Conservation (phyloP, 2,329 filamentous ascomycete species). For the Phoma sp. region DNA sequence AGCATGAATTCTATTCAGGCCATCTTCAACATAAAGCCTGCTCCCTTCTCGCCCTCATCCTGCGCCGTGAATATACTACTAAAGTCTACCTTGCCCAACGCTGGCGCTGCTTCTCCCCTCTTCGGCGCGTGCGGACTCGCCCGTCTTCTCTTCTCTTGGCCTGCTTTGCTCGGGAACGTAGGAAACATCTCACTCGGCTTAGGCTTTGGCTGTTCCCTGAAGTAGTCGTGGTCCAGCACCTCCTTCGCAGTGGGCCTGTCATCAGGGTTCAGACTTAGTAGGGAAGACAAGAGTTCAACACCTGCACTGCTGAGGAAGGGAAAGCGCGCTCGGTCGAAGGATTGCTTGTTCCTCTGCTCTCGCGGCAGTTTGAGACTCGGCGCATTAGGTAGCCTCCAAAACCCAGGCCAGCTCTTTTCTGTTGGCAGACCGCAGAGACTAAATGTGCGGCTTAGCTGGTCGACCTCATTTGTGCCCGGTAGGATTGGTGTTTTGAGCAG, state of each 20-base stretch:
- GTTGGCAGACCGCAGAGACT: constrained; percentile 86
- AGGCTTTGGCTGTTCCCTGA: constrained; percentile 84
- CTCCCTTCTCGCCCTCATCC: constrained; percentile 56
- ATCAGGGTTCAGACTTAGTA: constrained; percentile 78
- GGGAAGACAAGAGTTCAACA: constrained; percentile 67
- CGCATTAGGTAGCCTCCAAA: constrained; percentile 86
- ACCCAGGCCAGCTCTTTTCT: constrained; percentile 82
- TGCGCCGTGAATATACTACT: constrained; percentile 57
- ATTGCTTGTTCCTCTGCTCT: constrained; percentile 45
- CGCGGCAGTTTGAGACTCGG: constrained; percentile 71
- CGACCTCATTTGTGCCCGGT: constrained; percentile 90
- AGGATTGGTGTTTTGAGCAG: constrained; percentile 82
- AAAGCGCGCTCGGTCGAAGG: constrained; percentile 76
- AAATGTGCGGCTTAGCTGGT: constrained; percentile 82
- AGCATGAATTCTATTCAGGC: constrained; percentile 14
- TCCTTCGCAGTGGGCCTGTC: constrained; percentile 72
- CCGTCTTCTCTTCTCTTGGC: constrained; percentile 79
- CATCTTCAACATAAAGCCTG: constrained; percentile 52
- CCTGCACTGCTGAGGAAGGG: constrained; percentile 81
- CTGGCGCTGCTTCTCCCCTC: constrained; percentile 65
- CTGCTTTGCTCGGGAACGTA: constrained; percentile 94
- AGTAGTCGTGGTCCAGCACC: constrained; percentile 82
- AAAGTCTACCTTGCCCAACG: constrained; percentile 55
- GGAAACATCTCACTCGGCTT: constrained; percentile 94
- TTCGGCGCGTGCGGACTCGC: constrained; percentile 82